A percentile compares a stretch with the other conserved stretches of the same genome.
Evolutionary conservation across 495 filamentous ascomycete genomes (phyloP).

Genomic region (Neurospora sp.): DNA sequence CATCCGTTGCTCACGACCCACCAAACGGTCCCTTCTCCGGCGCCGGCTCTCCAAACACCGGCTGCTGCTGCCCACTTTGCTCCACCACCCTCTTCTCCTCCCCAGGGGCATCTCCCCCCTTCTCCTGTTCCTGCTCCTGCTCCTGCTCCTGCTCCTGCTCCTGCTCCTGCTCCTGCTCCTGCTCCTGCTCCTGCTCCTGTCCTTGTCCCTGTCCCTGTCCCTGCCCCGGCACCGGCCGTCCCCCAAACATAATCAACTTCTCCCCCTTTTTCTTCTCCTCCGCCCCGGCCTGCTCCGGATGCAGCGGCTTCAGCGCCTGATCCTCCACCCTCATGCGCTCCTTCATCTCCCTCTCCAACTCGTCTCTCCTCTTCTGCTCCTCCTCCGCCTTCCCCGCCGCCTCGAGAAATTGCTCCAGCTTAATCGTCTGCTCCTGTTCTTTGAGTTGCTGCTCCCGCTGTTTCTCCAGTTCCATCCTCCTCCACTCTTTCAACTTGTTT

Average conservation of each 20-base stretch:
- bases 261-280: not conserved
- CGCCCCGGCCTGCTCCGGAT: not conserved
- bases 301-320: not conserved
- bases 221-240: not conserved
- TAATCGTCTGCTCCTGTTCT: conserved; percentile 7
- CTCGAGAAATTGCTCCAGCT: conserved; percentile 6
- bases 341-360: conserved; percentile 11
- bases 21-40: not conserved
- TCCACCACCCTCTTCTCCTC: not conserved
- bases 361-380: conserved; percentile 5
- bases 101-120: not conserved
- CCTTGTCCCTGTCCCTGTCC: not conserved
- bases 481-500: conserved; percentile 30
- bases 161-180: not conserved
- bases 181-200: not conserved
- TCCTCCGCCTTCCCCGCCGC: conserved; percentile 5
- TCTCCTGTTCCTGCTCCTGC: not conserved
- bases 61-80: not conserved
- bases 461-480: conserved; percentile 2
- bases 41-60: not conserved
- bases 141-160: not conserved
- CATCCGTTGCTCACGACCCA: not conserved
- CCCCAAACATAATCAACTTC: not conserved
- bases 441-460: not conserved
- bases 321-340: conserved; percentile 7